Evolutionary conservation across 176 grass and related monocot species (phyloP).

Genomic region (Aechmea fasciata): DNA sequence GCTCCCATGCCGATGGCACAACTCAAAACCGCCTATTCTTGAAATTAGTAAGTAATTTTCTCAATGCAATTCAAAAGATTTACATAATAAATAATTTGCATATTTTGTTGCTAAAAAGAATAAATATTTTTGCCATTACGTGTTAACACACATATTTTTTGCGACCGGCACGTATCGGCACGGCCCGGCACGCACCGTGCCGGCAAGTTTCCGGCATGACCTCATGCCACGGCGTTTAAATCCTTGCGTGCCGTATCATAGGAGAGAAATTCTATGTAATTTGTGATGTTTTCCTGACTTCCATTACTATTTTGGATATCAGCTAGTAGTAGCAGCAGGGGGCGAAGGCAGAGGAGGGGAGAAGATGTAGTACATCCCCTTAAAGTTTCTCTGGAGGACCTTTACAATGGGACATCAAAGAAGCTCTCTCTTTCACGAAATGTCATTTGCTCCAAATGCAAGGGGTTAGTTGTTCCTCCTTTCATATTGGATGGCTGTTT

Average conservation of each 20-base stretch:
- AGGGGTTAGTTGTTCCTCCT: conserved; percentile 38
- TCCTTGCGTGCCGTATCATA: background rate
- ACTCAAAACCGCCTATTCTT: too few relatives aligned
- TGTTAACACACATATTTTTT: too few relatives aligned
- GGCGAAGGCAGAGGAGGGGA: conserved; percentile 88
- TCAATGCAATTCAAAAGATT: too few relatives aligned
- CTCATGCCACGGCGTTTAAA: too few relatives aligned
- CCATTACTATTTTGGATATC: conserved; percentile 2
- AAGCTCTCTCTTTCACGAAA: conserved; percentile 96
- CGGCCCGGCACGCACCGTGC: too few relatives aligned
- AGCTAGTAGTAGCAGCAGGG: conserved; percentile 89
- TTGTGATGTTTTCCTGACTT: background rate
- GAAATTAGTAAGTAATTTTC: too few relatives aligned
- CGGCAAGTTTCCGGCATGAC: too few relatives aligned
- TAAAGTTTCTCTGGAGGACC: conserved; percentile 87
- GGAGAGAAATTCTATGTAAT: background rate
- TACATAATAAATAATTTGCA: too few relatives aligned
- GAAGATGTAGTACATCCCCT: conserved; percentile 95
- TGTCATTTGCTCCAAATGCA: conserved; percentile 81
- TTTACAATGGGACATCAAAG: conserved; percentile 93
- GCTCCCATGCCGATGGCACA: too few relatives aligned
- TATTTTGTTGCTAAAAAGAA: too few relatives aligned
- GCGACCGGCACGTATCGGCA: too few relatives aligned
- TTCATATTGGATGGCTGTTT: background rate
- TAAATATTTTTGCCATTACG: too few relatives aligned